Base-by-base conservation (phyloP, 441 rosid species). In the Pelargonium australe region DNA sequence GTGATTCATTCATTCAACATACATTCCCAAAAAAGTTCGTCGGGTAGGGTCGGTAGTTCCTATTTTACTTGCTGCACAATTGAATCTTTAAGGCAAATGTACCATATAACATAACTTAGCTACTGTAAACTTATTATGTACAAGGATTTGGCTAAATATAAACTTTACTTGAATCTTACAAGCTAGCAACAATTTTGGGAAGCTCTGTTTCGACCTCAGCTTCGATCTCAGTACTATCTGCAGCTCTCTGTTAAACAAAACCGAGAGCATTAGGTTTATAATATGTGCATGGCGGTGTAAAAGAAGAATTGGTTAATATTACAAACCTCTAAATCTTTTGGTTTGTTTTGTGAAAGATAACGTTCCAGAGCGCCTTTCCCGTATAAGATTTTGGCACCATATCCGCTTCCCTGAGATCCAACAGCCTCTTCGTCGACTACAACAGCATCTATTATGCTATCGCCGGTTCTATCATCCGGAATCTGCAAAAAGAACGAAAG, bases 391-490 rank as follows among this genome's bases (percentile, higher is more conserved):
- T 87, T 92, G 44, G 96, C 97, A 47, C 93, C 95, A 7, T 20
- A 58, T 43, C 90, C 85, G 12, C 72, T 76, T 8, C 86, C 94
- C 72, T 86, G 83, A 0, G 80, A 69, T 68, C 86, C 95, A 49
- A 89, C 84, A 4, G 95, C 90, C 67, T 87, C 97, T 51, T 90
- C 90, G 14, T 88, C 91, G 13, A 95, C 90, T 57, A 95, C 85
- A 19, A 89, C 99, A 1, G 89, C 97, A 67, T 90, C 98, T 80
- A 95, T 92, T 66, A 87, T 71, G 57, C 84, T 84, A 2, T 82
- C 89, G 16, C 90, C 96, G 0, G 78, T 80, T 77, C 93, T 83
- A 25, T 78, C 85, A 37, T 92, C 98, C 0, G 99, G 99, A 73
- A 95, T 90, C 99, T 95, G 84, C 83, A 73, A 63, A 53, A 49